Evolutionary conservation across 805 yeast species (phyloP).

Genomic region (Sugiyamaella lignohabitans): DNA sequence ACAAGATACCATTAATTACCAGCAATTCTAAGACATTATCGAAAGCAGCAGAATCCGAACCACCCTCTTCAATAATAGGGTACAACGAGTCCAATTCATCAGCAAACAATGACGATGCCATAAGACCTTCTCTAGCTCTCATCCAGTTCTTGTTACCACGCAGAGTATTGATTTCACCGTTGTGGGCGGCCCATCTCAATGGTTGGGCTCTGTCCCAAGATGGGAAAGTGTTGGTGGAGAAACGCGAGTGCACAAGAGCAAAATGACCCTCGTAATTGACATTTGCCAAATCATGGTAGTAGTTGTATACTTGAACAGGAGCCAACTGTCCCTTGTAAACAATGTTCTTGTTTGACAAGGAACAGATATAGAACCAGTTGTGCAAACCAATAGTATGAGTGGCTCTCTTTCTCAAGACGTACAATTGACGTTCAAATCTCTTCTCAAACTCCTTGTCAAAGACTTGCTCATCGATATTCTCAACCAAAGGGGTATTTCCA

Average conservation of each 20-base stretch:
- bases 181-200: slow-evolving; percentile 93
- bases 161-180: slow-evolving; percentile 95
- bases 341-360: slow-evolving; percentile 78
- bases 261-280: slow-evolving; percentile 92
- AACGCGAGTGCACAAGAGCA: slow-evolving; percentile 94
- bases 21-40: slow-evolving; percentile 91
- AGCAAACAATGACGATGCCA: slow-evolving; percentile 81
- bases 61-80: slow-evolving; percentile 97
- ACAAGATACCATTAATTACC: slow-evolving; percentile 83
- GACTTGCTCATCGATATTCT: slow-evolving; percentile 37
- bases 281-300: slow-evolving; percentile 86
- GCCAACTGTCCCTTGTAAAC: slow-evolving; percentile 98
- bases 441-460: slow-evolving; percentile 52
- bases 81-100: slow-evolving; percentile 85
- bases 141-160: slow-evolving; percentile 99
- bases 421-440: slow-evolving; percentile 75
- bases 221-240: slow-evolving; percentile 97
- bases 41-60: slow-evolving; percentile 96
- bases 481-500: slow-evolving; percentile 28
- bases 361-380: slow-evolving; percentile 97
- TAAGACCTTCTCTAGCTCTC: slow-evolving; percentile 97
- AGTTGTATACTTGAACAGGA: slow-evolving; percentile 91
- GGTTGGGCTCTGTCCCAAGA: slow-evolving; percentile 99
- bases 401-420: slow-evolving; percentile 80
- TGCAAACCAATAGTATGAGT: slow-evolving; percentile 88